Base-by-base conservation (phyloP, 257 asterid genomes). In the Ocimum tenuiflorum region DNA sequence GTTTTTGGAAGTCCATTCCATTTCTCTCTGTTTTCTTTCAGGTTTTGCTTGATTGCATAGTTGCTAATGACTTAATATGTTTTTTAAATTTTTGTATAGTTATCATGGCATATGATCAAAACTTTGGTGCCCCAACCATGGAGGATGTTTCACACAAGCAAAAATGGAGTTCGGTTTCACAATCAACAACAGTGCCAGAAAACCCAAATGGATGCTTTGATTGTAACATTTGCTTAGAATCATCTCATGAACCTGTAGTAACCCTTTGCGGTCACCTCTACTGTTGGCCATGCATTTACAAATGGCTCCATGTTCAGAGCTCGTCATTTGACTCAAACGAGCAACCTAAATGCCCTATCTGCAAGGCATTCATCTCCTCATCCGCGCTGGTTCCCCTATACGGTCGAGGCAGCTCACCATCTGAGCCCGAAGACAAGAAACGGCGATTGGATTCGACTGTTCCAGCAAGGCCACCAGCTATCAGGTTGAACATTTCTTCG, bases 231-330 rank as follows among this genome's bases (percentile, higher is more conserved):
- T 91, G 97, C 62, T 77, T 91, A 46, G 96, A 91, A 49, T 79
- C 95, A 1, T 88, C 87, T 5, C 82, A 77, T 1, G 97, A 91
- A 13, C 97, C 97, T 3, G 89, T 91, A 8, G 91, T 88, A 65
- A 88, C 95, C 50, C 86, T 88, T 18, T 91, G 97, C 18, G 97
- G 97, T 15, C 97, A 91, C 71, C 88, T 91, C 33, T 91, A 86
- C 73, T 91, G 97, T 70, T 91, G 97, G 97, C 91, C 96, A 10
- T 91, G 97, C 85, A 86, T 91, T 66, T 88, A 84, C 81, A 83
- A 86, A 75, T 91, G 97, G 97, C 86, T 91, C 22, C 78, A 85
- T 6, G 86, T 83, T 36, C 86, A 78, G 65, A 85, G 72, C 74
- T 75, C 89, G 8, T 75, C 85, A 0, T 56, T 75, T 0, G 88